Percentiles rank a stretch among this genome's conserved stretches.
Conservation (phyloP, 306 rosid genomes). For the Fragaria vesca region DNA sequence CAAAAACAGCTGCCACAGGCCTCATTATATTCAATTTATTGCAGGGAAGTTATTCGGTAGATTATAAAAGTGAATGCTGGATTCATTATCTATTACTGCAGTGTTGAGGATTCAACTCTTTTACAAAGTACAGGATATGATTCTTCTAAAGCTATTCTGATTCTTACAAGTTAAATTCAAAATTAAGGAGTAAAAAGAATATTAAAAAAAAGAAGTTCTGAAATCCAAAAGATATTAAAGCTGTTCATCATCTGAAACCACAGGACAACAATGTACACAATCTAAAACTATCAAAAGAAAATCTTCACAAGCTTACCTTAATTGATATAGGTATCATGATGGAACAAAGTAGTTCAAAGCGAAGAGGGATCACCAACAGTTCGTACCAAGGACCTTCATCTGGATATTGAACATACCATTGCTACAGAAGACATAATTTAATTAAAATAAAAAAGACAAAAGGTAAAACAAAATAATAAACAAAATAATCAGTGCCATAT, state of each 20-base stretch:
- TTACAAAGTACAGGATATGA: not conserved
- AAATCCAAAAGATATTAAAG: not conserved
- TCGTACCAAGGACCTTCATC: constrained; percentile 95
- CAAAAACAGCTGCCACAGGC: not conserved
- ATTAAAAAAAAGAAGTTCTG: not conserved
- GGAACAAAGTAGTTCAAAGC: constrained; percentile 97
- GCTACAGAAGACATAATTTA: constrained; percentile 43
- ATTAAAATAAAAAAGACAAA: not conserved
- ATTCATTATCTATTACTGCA: not conserved
- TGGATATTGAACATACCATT: constrained; percentile 92
- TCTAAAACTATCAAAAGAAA: not conserved
- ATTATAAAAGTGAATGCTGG: not conserved
- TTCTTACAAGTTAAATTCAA: not conserved
- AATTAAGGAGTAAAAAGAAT: not conserved
- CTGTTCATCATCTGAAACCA: constrained; percentile 22
- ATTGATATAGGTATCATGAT: constrained; percentile 99
- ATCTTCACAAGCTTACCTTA: constrained; percentile 59
- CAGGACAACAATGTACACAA: constrained; percentile 19
- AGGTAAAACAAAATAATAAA: not conserved
- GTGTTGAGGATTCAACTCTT: not conserved
- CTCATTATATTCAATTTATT: not conserved
- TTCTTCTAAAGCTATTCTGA: not conserved
- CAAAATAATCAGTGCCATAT: constrained; percentile 2
- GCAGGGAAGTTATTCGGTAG: not conserved
- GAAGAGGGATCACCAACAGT: constrained; percentile 88